These are phyloP conservation scores for Tylopilus subfusipes DNA, from an alignment of 768 basidiomycete genomes.

Conservation along the genomic window DNA sequence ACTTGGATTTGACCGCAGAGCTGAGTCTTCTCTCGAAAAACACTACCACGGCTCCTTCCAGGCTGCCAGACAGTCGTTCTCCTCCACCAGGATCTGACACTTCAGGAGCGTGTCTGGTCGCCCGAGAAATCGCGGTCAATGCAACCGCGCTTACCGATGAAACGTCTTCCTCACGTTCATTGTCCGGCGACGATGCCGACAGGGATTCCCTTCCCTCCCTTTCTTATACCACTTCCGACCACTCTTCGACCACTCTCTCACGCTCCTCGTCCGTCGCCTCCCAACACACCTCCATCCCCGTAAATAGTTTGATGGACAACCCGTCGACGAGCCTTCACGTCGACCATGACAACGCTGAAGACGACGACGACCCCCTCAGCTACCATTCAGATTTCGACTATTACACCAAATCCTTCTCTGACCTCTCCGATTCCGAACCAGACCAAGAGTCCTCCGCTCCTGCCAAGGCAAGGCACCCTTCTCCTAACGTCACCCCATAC, in stretches of 20 bases:
- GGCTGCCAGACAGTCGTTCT: too few relatives aligned
- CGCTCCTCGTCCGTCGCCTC: constrained; percentile 39
- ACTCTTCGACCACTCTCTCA: constrained; percentile 38
- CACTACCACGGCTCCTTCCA: background rate
- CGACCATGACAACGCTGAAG: constrained; percentile 15
- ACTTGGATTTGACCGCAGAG: constrained; percentile 23
- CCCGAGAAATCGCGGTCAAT: constrained; percentile 5
- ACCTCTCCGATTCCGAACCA: constrained; percentile 30
- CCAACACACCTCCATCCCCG: constrained; percentile 13
- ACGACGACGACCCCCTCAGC: constrained; percentile 30
- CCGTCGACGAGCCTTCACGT: constrained; percentile 1
- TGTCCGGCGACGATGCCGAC: constrained; percentile 25
- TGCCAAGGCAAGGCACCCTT: constrained; percentile 1
- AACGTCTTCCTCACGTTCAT: constrained; percentile 21
- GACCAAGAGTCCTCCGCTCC: constrained; percentile 12
- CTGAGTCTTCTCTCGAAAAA: constrained; percentile 5
- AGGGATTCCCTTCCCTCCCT: constrained; percentile 34
- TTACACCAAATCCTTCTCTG: constrained; percentile 32
- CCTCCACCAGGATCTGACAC: too few relatives aligned
- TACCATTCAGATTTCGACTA: constrained; percentile 38
- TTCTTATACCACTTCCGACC: constrained; percentile 32
- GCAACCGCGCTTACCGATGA: constrained; percentile 14
- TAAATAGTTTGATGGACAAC: constrained; percentile 19
- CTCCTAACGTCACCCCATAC: constrained; percentile 16
- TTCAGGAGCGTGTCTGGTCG: constrained; percentile 1